Conservation (phyloP, 2,329 filamentous ascomycete species). For the Colletotrichum agaves region DNA sequence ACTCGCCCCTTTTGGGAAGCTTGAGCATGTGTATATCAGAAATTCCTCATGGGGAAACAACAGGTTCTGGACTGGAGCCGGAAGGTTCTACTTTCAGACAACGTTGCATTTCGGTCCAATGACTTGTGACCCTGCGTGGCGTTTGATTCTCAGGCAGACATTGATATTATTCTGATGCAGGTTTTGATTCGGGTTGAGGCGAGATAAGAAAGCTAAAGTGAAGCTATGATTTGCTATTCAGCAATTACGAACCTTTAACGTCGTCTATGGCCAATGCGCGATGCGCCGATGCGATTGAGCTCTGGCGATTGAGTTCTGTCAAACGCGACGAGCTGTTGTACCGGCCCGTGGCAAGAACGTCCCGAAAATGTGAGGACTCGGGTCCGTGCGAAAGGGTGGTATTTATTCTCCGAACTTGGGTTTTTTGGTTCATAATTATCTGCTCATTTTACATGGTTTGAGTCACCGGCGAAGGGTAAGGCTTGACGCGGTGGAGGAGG, state of each 20-base stretch:
- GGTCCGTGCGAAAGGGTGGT: conserved; percentile 1
- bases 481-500: neutral
- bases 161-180: neutral
- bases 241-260: neutral
- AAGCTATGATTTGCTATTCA: conserved; percentile 11
- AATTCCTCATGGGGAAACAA: conserved; percentile 27
- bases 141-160: neutral
- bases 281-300: too few species aligned
- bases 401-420: neutral
- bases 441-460: neutral
- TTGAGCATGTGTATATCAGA: conserved; percentile 35
- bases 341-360: neutral
- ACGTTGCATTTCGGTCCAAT: neutral
- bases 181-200: neutral
- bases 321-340: neutral
- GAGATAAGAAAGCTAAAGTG: conserved; percentile 12
- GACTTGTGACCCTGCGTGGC: neutral
- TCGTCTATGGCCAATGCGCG: too few species aligned
- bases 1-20: conserved; percentile 17
- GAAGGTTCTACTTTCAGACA: conserved; percentile 4
- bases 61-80: conserved; percentile 14
- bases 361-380: neutral
- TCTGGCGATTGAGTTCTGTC: conserved; percentile 5
- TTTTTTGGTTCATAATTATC: neutral
- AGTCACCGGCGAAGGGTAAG: neutral